These are phyloP conservation scores for Phytophthora pistaciae DNA, from an alignment of 352 stramenopile species.

Conservation along the genomic window DNA sequence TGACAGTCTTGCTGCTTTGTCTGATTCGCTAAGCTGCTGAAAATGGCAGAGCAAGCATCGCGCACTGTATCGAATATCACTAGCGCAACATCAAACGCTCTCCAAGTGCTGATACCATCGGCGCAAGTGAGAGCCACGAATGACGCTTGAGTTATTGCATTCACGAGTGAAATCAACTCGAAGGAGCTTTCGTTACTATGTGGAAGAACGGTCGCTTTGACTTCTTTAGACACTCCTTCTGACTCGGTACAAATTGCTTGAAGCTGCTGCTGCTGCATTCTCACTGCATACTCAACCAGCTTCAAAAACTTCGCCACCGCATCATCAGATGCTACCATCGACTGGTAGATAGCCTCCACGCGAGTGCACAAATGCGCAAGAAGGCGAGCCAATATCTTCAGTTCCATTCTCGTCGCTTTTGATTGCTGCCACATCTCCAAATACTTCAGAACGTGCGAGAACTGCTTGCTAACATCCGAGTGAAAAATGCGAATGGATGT, in stretches of 20 bases:
- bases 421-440: constrained; percentile 47
- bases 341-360: constrained; percentile 43
- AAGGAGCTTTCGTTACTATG: constrained; percentile 32
- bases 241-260: constrained; percentile 3
- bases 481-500: constrained; percentile 63
- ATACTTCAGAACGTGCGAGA: constrained; percentile 51
- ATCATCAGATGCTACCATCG: constrained; percentile 34
- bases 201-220: neutral
- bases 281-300: constrained; percentile 46
- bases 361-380: constrained; percentile 49
- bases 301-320: constrained; percentile 41
- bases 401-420: constrained; percentile 39
- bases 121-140: constrained; percentile 33
- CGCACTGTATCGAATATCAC: constrained; percentile 33
- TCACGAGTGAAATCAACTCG: constrained; percentile 53
- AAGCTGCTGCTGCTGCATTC: constrained; percentile 45
- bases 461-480: constrained; percentile 54
- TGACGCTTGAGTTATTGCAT: constrained; percentile 51
- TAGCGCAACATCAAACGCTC: constrained; percentile 29
- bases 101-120: constrained; percentile 2
- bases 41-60: constrained; percentile 40
- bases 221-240: neutral
- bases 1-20: constrained; percentile 17
- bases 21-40: constrained; percentile 22
- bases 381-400: constrained; percentile 56